Base-by-base conservation (phyloP, 495 filamentous ascomycete genomes). In the Alectoria sarmentosa region DNA sequence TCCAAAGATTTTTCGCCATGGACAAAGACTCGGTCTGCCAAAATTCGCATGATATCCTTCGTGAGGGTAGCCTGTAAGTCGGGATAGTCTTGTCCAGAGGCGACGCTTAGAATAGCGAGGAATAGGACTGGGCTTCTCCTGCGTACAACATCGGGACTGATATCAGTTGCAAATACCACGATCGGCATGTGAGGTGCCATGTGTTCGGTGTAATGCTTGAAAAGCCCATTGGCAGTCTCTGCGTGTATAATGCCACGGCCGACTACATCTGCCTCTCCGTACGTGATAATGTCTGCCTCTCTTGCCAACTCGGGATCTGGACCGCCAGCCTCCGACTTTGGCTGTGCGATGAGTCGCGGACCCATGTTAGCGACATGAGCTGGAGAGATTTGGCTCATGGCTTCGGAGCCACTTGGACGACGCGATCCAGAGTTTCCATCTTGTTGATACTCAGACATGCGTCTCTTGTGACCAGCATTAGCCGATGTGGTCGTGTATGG, bases 1-100 rank as follows among this genome's bases (percentile, higher is more conserved):
- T 98, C 93, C 15, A 98, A 76, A 11, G 83, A 88, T 76, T 96
- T 98, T 61, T 91, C 87, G 17, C 89, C 90, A 39, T 83, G 83
- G 39, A 89, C 76, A 62, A 95, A 82, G 48, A 94, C 80, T 32
- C 84, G 81, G 28, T 96, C 86, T 13, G 89, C 90, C 54, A 94
- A 84, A 34, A 84, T 74, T 64, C 81, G 82, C 77, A 91, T 89
- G 61, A 90, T 74, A 69, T 96, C 88, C 55, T 83, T 83, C 0
- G 86, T 82, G 32, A 98, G 76, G 3, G 75, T 68, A 14, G 75
- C 72, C 68, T 91, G 89, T 8, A 86, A 64, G 6, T 79, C 71
- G 5, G 87, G 83, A 67, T 83, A 76, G 65, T 86, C 84, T 7
- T 80, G 78, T 5, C 84, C 85, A 41, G 90, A 84, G 1, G 88